A percentile compares a stretch with the other conserved stretches of the same genome.
Evolutionary conservation across 768 basidiomycete species (phyloP).

Genomic region (Panaeolus papilionaceus): DNA sequence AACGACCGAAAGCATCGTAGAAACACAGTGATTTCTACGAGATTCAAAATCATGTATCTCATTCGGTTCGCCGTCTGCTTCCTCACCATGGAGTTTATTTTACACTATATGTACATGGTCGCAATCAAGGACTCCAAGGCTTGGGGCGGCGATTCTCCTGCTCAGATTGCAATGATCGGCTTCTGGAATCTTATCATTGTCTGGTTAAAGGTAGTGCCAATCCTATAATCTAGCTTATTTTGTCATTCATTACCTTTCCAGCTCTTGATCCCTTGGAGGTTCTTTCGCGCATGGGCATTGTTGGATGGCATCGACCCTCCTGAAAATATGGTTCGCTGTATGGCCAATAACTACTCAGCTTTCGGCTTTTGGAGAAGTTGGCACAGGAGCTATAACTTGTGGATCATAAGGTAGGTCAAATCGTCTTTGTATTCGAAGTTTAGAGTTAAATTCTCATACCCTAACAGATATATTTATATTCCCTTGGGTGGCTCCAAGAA

Average conservation of each 20-base stretch:
- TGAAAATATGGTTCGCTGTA: constrained; percentile 99
- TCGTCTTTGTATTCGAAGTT: background rate
- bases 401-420: constrained; percentile 78
- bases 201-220: constrained; percentile 85
- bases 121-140: constrained; percentile 91
- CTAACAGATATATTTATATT: constrained; percentile 86
- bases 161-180: constrained; percentile 89
- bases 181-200: constrained; percentile 97
- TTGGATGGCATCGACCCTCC: constrained; percentile 90
- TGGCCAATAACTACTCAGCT: constrained; percentile 96
- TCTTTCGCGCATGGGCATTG: constrained; percentile 95
- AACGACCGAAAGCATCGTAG: constrained; percentile 56
- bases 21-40: constrained; percentile 52
- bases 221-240: background rate
- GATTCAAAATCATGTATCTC: constrained; percentile 58
- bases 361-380: constrained; percentile 95
- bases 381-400: constrained; percentile 97
- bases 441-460: background rate
- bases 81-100: constrained; percentile 87
- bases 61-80: constrained; percentile 74
- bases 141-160: constrained; percentile 80
- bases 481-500: constrained; percentile 80
- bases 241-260: constrained; percentile 35
- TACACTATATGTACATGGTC: constrained; percentile 96
- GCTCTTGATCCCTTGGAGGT: constrained; percentile 95